Evolutionary conservation across 345 rosid species (phyloP).

Genomic region (Tarenaya hassleriana): DNA sequence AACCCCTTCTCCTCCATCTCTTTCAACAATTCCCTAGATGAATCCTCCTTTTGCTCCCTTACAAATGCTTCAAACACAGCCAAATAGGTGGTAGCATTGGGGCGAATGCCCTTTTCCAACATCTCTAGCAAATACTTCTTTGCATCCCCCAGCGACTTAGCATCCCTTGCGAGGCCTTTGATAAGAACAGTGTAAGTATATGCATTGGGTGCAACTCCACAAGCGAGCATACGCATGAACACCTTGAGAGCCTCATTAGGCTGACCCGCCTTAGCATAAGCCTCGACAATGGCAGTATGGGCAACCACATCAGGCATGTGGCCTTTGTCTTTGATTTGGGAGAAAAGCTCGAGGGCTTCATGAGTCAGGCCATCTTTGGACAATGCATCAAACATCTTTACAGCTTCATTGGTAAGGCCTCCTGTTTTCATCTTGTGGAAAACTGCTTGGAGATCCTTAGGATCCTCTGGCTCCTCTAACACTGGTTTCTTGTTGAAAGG

Average conservation of each 20-base stretch:
- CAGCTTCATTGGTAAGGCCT: slow-evolving; percentile 48
- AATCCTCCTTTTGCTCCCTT: slow-evolving; percentile 39
- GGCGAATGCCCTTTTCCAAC: slow-evolving; percentile 53
- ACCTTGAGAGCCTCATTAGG: slow-evolving; percentile 54
- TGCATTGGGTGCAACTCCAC: slow-evolving; percentile 64
- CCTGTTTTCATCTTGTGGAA: slow-evolving; percentile 60
- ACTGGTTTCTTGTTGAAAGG: slow-evolving; percentile 51
- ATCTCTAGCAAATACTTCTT: slow-evolving; percentile 56
- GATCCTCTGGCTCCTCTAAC: slow-evolving; percentile 49
- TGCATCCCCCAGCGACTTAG: slow-evolving; percentile 31
- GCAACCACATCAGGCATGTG: slow-evolving; percentile 72
- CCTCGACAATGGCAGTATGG: slow-evolving; percentile 68
- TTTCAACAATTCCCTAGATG: slow-evolving; percentile 39
- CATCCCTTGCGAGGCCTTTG: slow-evolving; percentile 51
- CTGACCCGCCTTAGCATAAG: slow-evolving; percentile 62
- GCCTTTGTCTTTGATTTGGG: slow-evolving; percentile 56
- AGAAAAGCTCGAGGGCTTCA: slow-evolving; percentile 66
- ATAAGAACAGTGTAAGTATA: slow-evolving; percentile 60
- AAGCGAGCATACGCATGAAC: slow-evolving; percentile 57
- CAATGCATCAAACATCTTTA: slow-evolving; percentile 81
- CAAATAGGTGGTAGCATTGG: slow-evolving; percentile 41
- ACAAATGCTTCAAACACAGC: slow-evolving; percentile 53
- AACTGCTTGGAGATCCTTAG: slow-evolving; percentile 53
- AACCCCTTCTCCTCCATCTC: slow-evolving; percentile 49
- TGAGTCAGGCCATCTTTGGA: slow-evolving; percentile 70